These are phyloP conservation scores for Ogataea pini DNA, from an alignment of 805 yeast species.

Conservation along the genomic window DNA sequence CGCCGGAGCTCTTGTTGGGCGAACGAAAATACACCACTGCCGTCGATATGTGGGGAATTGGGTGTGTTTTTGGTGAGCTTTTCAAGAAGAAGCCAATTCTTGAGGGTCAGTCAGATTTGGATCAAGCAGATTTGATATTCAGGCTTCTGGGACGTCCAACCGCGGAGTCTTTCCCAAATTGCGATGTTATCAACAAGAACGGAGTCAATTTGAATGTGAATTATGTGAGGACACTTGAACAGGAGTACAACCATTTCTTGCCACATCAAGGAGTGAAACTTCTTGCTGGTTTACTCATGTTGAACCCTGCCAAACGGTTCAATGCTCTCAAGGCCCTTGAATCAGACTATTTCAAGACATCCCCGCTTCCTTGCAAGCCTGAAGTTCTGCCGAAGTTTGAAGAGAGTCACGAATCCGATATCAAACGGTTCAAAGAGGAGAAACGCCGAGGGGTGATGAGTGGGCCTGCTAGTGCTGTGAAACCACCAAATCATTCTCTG, in stretches of 20 bases:
- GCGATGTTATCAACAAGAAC: conserved; percentile 56
- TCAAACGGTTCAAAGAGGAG: conserved; percentile 53
- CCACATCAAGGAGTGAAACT: conserved; percentile 51
- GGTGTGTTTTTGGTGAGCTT: conserved; percentile 93
- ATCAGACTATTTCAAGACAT: conserved; percentile 65
- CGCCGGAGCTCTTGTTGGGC: conserved; percentile 90
- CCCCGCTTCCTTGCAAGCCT: conserved; percentile 64
- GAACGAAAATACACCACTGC: conserved; percentile 88
- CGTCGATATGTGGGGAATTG: conserved; percentile 96
- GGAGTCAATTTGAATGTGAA: conserved; percentile 38
- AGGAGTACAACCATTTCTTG: conserved; percentile 44
- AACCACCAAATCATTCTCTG: conserved; percentile 20
- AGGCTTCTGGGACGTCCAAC: conserved; percentile 80
- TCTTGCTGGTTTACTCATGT: conserved; percentile 57
- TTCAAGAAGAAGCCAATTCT: conserved; percentile 80
- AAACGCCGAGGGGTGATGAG: conserved; percentile 10
- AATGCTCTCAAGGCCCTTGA: conserved; percentile 79
- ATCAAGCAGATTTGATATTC: conserved; percentile 84
- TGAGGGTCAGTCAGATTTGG: conserved; percentile 81
- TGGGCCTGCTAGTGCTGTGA: conserved; percentile 1
- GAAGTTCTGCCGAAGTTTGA: conserved; percentile 65
- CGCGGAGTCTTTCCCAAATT: conserved; percentile 60
- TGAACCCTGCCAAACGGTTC: conserved; percentile 72
- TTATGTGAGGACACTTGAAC: conserved; percentile 44
- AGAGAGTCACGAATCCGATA: conserved; percentile 89